phyloP scores from a whole-genome alignment of 2,329 filamentous ascomycete genomes.

The Ustilaginoidea virens region DNA sequence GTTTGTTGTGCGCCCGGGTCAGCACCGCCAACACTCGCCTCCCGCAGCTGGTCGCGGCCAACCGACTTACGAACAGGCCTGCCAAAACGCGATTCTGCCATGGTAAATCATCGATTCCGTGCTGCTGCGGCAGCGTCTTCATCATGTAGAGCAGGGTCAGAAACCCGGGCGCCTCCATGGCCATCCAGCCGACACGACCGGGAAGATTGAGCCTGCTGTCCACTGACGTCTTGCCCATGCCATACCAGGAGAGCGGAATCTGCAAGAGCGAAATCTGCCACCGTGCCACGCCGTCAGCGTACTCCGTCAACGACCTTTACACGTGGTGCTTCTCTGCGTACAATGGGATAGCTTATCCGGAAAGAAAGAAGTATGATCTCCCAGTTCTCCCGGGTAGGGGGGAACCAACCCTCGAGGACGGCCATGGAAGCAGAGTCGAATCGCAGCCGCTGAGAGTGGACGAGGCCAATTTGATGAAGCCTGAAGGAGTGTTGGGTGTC shows the following conservation, averaged over 20 bases:
- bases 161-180: constrained; percentile 75
- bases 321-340: constrained; percentile 13
- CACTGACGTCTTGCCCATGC: constrained; percentile 82
- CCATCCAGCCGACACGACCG: constrained; percentile 72
- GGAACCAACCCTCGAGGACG: constrained; percentile 38
- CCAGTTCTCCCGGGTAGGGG: constrained; percentile 42
- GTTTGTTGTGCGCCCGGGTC: too few relatives aligned
- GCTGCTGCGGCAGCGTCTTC: constrained; percentile 44
- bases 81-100: constrained; percentile 68
- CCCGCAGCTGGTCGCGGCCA: too few relatives aligned
- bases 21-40: too few relatives aligned
- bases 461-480: neutral
- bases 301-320: neutral
- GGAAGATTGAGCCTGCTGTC: constrained; percentile 68
- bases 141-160: constrained; percentile 68
- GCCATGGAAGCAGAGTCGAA: too few relatives aligned
- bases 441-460: too few relatives aligned
- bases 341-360: constrained; percentile 35
- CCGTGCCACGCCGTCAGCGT: neutral
- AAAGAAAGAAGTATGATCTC: constrained; percentile 35
- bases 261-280: constrained; percentile 54
- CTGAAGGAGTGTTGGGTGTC: neutral
- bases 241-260: constrained; percentile 69
- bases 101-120: constrained; percentile 45
- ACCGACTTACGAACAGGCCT: constrained; percentile 40